Conservation (phyloP, 768 basidiomycete species). For the Psilocybe sp. region DNA sequence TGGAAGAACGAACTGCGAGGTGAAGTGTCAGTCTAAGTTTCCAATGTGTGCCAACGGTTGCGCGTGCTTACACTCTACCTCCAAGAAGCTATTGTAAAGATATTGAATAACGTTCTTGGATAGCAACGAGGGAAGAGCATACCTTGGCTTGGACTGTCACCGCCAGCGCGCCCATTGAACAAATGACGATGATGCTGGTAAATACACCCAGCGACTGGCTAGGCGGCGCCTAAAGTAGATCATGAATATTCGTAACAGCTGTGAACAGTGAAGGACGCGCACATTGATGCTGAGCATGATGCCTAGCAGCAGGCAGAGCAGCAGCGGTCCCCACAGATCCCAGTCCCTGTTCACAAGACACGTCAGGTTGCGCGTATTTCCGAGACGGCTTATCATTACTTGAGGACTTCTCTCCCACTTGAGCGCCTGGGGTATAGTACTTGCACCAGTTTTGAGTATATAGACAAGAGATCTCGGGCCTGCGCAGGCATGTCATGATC, state of each 20-base stretch:
- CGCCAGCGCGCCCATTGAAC: constrained; percentile 84
- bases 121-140: constrained; percentile 9
- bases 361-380: not conserved
- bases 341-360: constrained; percentile 69
- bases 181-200: constrained; percentile 90
- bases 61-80: constrained; percentile 66
- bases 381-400: constrained; percentile 37
- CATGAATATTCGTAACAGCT: not conserved
- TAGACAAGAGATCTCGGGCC: constrained; percentile 87
- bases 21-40: not conserved
- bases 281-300: constrained; percentile 88
- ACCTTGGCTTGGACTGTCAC: constrained; percentile 98
- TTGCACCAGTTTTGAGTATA: constrained; percentile 90
- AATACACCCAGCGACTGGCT: constrained; percentile 86
- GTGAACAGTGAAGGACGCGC: constrained; percentile 15
- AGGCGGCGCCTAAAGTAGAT: constrained; percentile 64
- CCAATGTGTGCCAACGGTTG: not conserved
- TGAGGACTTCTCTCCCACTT: constrained; percentile 75
- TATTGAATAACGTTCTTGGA: not conserved
- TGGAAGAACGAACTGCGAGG: constrained; percentile 86
- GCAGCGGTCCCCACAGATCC: constrained; percentile 96
- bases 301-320: constrained; percentile 76
- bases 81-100: constrained; percentile 59
- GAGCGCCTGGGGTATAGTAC: constrained; percentile 85
- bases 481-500: constrained; percentile 25